A percentile compares a stretch with the other conserved stretches of the same genome.
Conservation (phyloP, 2,329 filamentous ascomycete genomes). For the Corinectria fuckeliana region DNA sequence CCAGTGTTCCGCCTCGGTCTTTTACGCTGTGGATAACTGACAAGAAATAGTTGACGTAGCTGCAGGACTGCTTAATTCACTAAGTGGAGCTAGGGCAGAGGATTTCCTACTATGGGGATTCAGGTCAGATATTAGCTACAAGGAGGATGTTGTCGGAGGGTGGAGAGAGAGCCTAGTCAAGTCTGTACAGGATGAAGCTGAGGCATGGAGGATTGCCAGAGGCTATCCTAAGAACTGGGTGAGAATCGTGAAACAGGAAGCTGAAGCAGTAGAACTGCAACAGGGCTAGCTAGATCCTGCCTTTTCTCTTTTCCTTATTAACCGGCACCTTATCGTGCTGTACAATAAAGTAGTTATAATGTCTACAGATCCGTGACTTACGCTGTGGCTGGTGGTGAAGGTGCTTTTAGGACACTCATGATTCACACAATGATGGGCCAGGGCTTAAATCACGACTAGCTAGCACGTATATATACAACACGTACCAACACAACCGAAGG, state of each 20-base stretch:
- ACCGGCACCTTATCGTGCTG: no score
- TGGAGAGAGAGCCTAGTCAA: conserved; percentile 27
- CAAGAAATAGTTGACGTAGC: conserved; percentile 52
- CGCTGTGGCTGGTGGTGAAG: no score
- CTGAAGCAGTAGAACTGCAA: neutral
- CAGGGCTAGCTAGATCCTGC: no score
- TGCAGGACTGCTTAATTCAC: conserved; percentile 51
- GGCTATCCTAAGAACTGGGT: conserved; percentile 21
- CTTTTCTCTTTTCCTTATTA: no score
- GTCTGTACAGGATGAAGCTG: conserved; percentile 21
- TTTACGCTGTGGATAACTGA: conserved; percentile 50
- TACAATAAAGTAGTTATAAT: no score
- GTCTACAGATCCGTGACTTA: no score
- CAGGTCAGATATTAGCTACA: conserved; percentile 32
- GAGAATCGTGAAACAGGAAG: conserved; percentile 1
- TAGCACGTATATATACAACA: no score
- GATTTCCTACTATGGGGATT: conserved; percentile 50
- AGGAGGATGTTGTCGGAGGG: conserved; percentile 15
- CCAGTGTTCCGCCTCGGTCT: conserved; percentile 53
- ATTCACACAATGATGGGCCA: no score
- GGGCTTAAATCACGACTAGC: no score
- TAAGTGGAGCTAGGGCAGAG: conserved; percentile 55
- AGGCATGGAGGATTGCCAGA: conserved; percentile 29
- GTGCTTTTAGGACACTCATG: no score
- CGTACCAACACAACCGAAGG: no score